phyloP scores from a whole-genome alignment of 257 asterid species.

The Solanum commersonii region DNA sequence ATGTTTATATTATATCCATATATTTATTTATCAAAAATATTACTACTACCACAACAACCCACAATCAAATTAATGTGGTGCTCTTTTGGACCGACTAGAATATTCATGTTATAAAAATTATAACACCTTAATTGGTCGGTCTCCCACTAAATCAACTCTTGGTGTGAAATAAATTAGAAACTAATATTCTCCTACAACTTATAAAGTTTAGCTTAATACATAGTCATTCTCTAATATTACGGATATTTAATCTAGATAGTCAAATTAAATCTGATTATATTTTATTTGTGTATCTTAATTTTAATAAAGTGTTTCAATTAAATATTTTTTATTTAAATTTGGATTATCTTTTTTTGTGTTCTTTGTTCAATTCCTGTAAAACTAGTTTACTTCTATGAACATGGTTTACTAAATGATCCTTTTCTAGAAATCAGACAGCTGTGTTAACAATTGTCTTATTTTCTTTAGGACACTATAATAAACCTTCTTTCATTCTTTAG shows the following conservation, averaged over 20 bases:
- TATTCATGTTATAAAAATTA: not conserved
- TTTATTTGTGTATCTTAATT: too few relatives aligned
- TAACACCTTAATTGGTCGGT: not conserved
- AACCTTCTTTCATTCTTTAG: too few relatives aligned
- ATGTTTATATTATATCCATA: not conserved
- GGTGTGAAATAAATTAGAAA: not conserved
- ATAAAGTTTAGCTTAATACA: not conserved
- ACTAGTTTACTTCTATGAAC: too few relatives aligned
- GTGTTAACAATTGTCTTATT: too few relatives aligned
- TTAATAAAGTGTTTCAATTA: too few relatives aligned
- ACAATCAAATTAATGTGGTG: not conserved
- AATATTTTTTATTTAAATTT: rapidly evolving
- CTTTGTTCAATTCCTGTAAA: too few relatives aligned
- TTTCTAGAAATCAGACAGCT: too few relatives aligned
- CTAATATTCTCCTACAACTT: not conserved
- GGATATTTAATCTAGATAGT: too few relatives aligned
- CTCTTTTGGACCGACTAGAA: not conserved
- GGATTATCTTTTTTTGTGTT: too few relatives aligned
- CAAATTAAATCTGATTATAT: too few relatives aligned
- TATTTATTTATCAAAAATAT: not conserved
- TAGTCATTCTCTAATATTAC: not conserved
- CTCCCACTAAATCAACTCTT: not conserved
- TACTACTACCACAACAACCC: not conserved
- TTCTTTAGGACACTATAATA: too few relatives aligned
- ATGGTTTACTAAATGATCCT: too few relatives aligned